Percentiles rank a stretch among this genome's conserved stretches.
Conservation (phyloP, 169 alveolate genomes). For the Plasmodium malariae region DNA sequence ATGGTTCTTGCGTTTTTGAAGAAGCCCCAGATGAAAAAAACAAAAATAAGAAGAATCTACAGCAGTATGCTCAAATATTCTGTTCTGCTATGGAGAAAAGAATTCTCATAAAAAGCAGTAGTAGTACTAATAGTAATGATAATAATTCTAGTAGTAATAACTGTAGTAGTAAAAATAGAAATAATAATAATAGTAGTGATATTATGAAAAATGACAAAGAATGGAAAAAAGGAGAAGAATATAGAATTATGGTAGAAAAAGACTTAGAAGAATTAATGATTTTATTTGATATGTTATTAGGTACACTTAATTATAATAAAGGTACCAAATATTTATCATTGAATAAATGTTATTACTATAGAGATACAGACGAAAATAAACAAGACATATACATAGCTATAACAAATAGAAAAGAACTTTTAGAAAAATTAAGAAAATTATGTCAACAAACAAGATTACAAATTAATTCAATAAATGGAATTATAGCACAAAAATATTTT, state of each 20-base stretch:
- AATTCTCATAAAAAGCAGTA: background rate
- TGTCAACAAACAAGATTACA: slow-evolving; percentile 34
- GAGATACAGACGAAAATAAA: slow-evolving; percentile 54
- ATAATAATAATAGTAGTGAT: background rate
- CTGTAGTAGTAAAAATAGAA: background rate
- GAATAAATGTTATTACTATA: slow-evolving; percentile 43
- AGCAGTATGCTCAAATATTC: slow-evolving; percentile 68
- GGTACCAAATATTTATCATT: slow-evolving; percentile 60
- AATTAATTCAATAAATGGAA: slow-evolving; percentile 62
- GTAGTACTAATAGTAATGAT: background rate
- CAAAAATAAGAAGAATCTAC: slow-evolving; percentile 43
- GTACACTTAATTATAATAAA: slow-evolving; percentile 65
- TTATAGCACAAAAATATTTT: slow-evolving; percentile 69
- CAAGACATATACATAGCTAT: slow-evolving; percentile 59
- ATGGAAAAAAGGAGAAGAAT: slow-evolving; percentile 70
- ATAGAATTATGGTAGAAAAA: slow-evolving; percentile 44
- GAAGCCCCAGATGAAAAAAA: slow-evolving; percentile 66
- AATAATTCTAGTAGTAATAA: background rate
- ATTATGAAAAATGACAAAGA: slow-evolving; percentile 38
- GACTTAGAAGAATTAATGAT: slow-evolving; percentile 72
- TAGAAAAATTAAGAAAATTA: slow-evolving; percentile 35
- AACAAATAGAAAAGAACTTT: slow-evolving; percentile 34
- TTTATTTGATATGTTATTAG: slow-evolving; percentile 63
- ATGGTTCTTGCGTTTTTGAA: slow-evolving; percentile 75
- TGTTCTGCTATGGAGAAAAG: slow-evolving; percentile 46